phyloP scores from a whole-genome alignment of 345 rosid genomes.

The Eucalyptus fibrosa region DNA sequence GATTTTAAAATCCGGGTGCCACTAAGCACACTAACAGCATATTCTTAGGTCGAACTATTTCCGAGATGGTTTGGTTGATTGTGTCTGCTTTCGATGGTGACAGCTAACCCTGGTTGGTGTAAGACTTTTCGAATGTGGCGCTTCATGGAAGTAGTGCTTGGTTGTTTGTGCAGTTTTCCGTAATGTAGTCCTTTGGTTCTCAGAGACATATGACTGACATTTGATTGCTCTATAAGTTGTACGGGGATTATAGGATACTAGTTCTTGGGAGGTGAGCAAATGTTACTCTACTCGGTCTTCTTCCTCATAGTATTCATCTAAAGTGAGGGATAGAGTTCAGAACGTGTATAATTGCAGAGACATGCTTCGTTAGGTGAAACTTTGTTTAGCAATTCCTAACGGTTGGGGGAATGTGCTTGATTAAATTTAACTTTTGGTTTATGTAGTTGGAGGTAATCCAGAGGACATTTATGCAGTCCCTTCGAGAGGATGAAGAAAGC shows the following conservation, averaged over 20 bases:
- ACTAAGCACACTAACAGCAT: background rate
- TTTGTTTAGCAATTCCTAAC: background rate
- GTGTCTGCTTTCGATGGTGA: background rate
- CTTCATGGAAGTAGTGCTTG: background rate
- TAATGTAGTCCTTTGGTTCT: background rate
- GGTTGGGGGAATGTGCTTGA: background rate
- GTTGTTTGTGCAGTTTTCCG: background rate
- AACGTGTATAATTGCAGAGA: background rate
- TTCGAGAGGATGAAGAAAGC: conserved; percentile 68
- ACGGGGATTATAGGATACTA: background rate
- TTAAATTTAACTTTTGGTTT: background rate
- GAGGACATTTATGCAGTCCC: conserved; percentile 87
- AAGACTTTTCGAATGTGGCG: background rate
- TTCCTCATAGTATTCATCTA: background rate
- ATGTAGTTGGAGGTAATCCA: conserved; percentile 80
- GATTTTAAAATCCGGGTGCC: background rate
- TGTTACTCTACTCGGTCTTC: background rate
- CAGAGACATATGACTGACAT: background rate
- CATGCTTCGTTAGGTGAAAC: background rate
- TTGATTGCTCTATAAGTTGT: background rate
- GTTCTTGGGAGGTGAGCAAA: background rate
- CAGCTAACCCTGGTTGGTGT: background rate
- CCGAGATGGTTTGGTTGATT: background rate
- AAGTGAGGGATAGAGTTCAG: background rate
- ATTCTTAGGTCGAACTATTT: background rate